These are phyloP conservation scores for Talinum fruticosum DNA, from an alignment of 148 eudicot genomes.

Conservation along the genomic window DNA sequence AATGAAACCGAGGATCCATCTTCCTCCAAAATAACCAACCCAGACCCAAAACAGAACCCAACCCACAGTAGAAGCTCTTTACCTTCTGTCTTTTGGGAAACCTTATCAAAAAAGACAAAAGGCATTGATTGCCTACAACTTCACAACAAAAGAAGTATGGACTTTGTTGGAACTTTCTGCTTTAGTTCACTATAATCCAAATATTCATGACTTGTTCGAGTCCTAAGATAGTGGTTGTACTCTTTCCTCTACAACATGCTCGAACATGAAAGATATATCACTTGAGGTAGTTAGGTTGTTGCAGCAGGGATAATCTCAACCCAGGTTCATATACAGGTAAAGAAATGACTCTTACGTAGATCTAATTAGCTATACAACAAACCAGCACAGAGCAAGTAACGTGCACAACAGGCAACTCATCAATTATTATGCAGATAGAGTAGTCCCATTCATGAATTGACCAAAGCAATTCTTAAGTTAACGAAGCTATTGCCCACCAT, in stretches of 20 bases:
- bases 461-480: too few species aligned
- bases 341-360: too few species aligned
- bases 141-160: not conserved
- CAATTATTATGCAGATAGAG: too few species aligned
- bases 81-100: not conserved
- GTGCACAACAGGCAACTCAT: not conserved
- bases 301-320: not conserved
- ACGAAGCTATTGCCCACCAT: too few species aligned
- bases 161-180: not conserved
- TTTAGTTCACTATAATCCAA: not conserved
- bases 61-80: not conserved
- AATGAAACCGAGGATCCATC: not conserved
- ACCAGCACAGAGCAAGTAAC: not conserved
- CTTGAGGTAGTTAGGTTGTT: not conserved
- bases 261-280: not conserved
- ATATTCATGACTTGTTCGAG: not conserved
- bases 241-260: not conserved
- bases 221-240: not conserved
- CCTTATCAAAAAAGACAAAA: not conserved
- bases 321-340: too few species aligned
- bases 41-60: not conserved
- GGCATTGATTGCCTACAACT: not conserved
- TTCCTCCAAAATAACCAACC: not conserved
- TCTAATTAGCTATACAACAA: not conserved
- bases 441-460: too few species aligned